phyloP scores from a whole-genome alignment of 2,329 filamentous ascomycete genomes.

The Hypoxylon sp. region DNA sequence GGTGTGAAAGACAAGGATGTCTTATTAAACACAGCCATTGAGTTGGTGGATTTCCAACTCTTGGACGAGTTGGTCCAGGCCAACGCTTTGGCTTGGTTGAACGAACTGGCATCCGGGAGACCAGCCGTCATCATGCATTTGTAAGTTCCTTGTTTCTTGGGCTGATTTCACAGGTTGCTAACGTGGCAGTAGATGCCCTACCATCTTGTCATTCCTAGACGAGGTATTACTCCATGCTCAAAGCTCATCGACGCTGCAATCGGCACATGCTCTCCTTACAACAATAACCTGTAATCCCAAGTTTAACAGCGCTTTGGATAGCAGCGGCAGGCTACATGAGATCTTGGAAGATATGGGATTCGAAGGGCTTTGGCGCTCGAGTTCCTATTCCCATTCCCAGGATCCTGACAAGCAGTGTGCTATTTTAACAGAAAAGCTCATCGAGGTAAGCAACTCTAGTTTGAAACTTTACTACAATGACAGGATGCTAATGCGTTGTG shows the following conservation, averaged over 20 bases:
- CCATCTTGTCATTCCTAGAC: slow-evolving; percentile 66
- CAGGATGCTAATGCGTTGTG: slow-evolving; percentile 11
- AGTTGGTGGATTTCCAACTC: slow-evolving; percentile 71
- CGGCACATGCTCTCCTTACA: slow-evolving; percentile 67
- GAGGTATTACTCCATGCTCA: slow-evolving; percentile 71
- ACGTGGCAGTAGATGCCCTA: slow-evolving; percentile 57
- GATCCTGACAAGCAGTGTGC: slow-evolving; percentile 63
- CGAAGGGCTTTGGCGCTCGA: slow-evolving; percentile 67
- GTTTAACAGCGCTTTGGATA: slow-evolving; percentile 59
- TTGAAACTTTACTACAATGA: not conserved
- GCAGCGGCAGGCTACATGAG: slow-evolving; percentile 58
- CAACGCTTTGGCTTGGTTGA: slow-evolving; percentile 67
- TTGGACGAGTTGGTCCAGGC: slow-evolving; percentile 70
- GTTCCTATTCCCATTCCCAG: slow-evolving; percentile 59
- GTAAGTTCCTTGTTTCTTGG: slow-evolving; percentile 52
- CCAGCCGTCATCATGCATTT: slow-evolving; percentile 66
- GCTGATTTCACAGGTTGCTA: slow-evolving; percentile 26
- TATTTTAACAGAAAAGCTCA: slow-evolving; percentile 65
- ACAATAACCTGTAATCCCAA: slow-evolving; percentile 64
- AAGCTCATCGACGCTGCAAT: slow-evolving; percentile 65
- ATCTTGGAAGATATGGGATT: slow-evolving; percentile 69
- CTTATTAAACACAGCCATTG: slow-evolving; percentile 69
- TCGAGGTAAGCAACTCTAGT: slow-evolving; percentile 58
- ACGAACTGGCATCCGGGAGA: slow-evolving; percentile 61
- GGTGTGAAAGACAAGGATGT: slow-evolving; percentile 67